Evolutionary conservation across 192 early-diverging fungal species (phyloP), one percentile per base, ranked within the genome.

Genomic region (Coemansia sp.): DNA sequence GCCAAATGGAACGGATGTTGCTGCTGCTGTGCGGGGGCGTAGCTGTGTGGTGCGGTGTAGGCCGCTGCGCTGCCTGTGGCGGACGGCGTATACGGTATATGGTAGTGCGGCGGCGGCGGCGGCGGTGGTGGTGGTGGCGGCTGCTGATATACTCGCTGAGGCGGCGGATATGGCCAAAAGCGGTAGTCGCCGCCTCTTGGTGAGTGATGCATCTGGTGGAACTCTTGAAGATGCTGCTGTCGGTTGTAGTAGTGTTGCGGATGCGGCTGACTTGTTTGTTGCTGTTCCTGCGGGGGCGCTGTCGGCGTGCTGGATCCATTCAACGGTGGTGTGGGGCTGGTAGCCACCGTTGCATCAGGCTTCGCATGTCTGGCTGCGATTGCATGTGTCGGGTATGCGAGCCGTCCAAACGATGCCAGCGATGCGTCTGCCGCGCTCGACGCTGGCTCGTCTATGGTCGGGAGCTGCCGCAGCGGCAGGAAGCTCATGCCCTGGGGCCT

Each of bases 141-240:
- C 6, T 29, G 70, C 63, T 53, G 65, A 49, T 38, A 55, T 40
- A 43, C 29, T n/a, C 52, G 62, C 65, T 49, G 71, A 25, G 66
- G 71, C 53, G 48, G 66, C 56, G 76, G 76, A 63, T 79, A 79
- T 41, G 76, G 76, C 76, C 71, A 74, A 62, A 61, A 79, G 42
- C 76, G 76, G 61, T 67, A 57, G 58, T 74, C 76, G 1, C 49
- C 59, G 14, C 65, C 66, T 33, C 41, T 41, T 45, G 71, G 57
- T 32, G 38, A 35, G 38, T 67, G 65, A 35, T 67, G 71, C 14
- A 54, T 54, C n/a, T 68, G 71, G 53, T 43, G 62, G 15, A 53
- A 54, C 34, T 54, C 50, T 17, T 63, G 53, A 4, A 35, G 10
- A 45, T 29, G 72, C 38, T 41, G 57, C 61, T 61, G 53, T 25